Conservation (phyloP, 257 asterid species). For the Solanum arcanum region DNA sequence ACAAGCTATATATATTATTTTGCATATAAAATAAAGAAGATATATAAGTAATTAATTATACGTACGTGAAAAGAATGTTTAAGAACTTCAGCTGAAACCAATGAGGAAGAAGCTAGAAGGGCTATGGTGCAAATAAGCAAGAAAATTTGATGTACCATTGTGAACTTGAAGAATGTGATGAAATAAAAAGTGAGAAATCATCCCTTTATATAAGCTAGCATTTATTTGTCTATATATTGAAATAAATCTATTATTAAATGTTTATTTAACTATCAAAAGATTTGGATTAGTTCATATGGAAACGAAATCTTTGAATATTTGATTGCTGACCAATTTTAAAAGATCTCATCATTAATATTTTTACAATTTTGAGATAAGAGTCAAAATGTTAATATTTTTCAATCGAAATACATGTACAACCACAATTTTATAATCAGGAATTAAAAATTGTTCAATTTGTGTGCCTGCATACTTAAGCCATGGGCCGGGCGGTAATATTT, state of each 20-base stretch:
- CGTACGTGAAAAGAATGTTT: conserved; percentile 1
- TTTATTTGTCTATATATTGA: background rate
- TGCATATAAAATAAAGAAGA: background rate
- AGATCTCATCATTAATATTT: background rate
- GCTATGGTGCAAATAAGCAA: background rate
- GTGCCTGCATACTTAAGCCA: background rate
- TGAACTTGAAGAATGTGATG: background rate
- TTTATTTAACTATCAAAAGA: background rate
- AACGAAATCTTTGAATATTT: background rate
- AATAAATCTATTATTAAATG: background rate
- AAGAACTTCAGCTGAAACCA: background rate
- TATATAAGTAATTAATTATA: background rate
- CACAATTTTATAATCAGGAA: background rate
- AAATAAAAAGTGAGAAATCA: background rate
- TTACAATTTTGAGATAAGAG: background rate
- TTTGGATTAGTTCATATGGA: background rate
- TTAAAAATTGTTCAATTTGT: background rate
- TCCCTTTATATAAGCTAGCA: background rate
- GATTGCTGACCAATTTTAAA: background rate
- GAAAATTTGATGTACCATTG: background rate
- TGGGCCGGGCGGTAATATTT: background rate
- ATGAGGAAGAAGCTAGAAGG: background rate
- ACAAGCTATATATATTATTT: background rate
- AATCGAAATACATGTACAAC: background rate
- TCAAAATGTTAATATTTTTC: background rate